A percentile compares a stretch with the other conserved stretches of the same genome.
phyloP scores from a whole-genome alignment of 495 filamentous ascomycete species.

The Hyaloscypha finlandica region DNA sequence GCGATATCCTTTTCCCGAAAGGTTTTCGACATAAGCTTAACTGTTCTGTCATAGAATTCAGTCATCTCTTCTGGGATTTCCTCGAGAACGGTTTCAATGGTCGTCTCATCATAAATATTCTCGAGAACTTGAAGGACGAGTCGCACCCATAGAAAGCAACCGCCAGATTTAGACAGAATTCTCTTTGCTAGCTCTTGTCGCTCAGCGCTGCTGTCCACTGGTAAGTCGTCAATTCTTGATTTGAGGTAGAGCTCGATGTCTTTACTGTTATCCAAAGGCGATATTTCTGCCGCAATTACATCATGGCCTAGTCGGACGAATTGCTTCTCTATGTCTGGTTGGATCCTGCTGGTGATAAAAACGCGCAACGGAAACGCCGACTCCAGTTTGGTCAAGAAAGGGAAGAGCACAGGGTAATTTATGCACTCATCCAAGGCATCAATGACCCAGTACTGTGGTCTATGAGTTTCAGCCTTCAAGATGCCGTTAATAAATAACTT shows the following conservation, averaged over 20 bases:
- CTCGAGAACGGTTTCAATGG: constrained; percentile 12
- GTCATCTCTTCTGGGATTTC: constrained; percentile 24
- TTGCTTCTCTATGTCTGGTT: neutral
- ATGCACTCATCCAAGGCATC: constrained; percentile 32
- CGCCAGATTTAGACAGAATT: constrained; percentile 22
- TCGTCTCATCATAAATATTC: neutral
- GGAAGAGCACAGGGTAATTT: constrained; percentile 11
- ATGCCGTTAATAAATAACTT: constrained; percentile 25
- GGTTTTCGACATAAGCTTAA: constrained; percentile 12
- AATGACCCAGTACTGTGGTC: constrained; percentile 25
- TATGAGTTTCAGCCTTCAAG: constrained; percentile 1
- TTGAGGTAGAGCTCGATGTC: constrained; percentile 17
- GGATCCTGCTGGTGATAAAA: constrained; percentile 18
- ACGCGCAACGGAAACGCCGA: constrained; percentile 2
- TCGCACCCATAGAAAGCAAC: constrained; percentile 27
- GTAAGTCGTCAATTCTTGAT: neutral
- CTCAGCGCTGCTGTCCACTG: neutral
- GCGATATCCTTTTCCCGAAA: constrained; percentile 10
- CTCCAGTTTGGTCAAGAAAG: constrained; percentile 13
- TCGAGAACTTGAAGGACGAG: constrained; percentile 23
- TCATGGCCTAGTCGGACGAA: neutral
- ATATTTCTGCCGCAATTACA: neutral
- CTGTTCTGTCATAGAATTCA: constrained; percentile 12
- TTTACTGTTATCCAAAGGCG: constrained; percentile 1
- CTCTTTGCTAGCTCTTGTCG: constrained; percentile 8